These are phyloP conservation scores for Phytophthora fragariae DNA, from an alignment of 352 stramenopile genomes.

Conservation along the genomic window DNA sequence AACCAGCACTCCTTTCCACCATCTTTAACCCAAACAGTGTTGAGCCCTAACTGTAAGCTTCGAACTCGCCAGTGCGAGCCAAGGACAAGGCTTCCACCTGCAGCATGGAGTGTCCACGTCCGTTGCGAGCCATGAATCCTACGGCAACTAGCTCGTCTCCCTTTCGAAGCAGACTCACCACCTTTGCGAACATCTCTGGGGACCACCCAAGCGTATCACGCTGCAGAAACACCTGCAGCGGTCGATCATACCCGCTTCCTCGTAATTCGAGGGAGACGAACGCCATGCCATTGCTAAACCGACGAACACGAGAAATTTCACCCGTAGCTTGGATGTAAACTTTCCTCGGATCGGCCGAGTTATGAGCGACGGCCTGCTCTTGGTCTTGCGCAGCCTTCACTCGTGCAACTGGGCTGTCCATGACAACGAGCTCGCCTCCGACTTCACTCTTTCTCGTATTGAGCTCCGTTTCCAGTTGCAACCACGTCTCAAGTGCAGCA, in stretches of 20 bases:
- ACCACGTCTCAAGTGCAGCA: conserved; percentile 29
- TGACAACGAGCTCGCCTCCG: conserved; percentile 1
- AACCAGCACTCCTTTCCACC: too few species aligned
- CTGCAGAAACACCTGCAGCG: conserved; percentile 51
- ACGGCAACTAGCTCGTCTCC: conserved; percentile 51
- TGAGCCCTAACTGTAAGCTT: conserved; percentile 42
- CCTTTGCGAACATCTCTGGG: conserved; percentile 30
- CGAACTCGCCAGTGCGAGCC: conserved; percentile 43
- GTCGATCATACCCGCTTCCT: conserved; percentile 26
- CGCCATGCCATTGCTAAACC: conserved; percentile 57
- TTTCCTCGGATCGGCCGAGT: not conserved
- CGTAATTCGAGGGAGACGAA: conserved; percentile 50
- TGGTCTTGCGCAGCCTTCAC: conserved; percentile 22
- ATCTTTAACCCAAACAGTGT: too few species aligned
- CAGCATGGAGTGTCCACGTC: conserved; percentile 53
- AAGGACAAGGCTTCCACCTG: conserved; percentile 46
- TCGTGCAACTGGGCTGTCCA: conserved; percentile 27
- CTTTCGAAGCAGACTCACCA: conserved; percentile 44
- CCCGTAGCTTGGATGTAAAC: conserved; percentile 48
- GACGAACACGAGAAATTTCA: conserved; percentile 47
- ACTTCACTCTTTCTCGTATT: conserved; percentile 21
- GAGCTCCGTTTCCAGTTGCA: conserved; percentile 27
- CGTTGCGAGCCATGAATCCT: conserved; percentile 47
- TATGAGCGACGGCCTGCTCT: conserved; percentile 23
- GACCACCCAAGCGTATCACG: conserved; percentile 46